These are phyloP conservation scores for Ulota crispa DNA, from an alignment of 225 moss, liverwort and hornwort species.

Conservation along the genomic window DNA sequence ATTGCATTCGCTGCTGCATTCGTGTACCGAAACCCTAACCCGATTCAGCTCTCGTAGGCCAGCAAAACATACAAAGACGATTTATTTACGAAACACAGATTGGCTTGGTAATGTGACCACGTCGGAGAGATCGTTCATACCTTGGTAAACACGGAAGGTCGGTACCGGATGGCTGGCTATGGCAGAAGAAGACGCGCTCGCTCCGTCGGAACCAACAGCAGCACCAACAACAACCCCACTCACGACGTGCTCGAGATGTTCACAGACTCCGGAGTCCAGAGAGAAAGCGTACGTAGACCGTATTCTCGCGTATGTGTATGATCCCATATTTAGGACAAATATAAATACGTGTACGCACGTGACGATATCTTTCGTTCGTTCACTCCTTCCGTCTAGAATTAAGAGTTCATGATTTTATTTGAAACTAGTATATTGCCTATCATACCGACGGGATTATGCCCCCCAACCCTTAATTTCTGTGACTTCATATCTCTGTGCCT, in stretches of 20 bases:
- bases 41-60: neutral
- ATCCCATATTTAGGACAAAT: no score
- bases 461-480: no score
- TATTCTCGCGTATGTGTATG: no score
- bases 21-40: constrained; percentile 11
- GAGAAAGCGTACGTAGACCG: neutral
- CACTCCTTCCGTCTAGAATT: neutral
- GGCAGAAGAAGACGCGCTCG: neutral
- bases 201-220: neutral
- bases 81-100: neutral
- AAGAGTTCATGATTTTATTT: neutral
- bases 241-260: neutral
- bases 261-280: neutral
- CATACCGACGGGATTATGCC: no score
- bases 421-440: no score
- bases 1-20: neutral
- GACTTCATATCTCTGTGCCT: no score
- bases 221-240: neutral
- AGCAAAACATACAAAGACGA: neutral
- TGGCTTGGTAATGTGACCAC: neutral
- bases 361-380: neutral
- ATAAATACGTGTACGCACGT: neutral
- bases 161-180: neutral
- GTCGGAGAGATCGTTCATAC: neutral
- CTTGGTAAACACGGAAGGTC: neutral